Conservation (phyloP, 257 asterid species). For the Dorcoceras hygrometricum region DNA sequence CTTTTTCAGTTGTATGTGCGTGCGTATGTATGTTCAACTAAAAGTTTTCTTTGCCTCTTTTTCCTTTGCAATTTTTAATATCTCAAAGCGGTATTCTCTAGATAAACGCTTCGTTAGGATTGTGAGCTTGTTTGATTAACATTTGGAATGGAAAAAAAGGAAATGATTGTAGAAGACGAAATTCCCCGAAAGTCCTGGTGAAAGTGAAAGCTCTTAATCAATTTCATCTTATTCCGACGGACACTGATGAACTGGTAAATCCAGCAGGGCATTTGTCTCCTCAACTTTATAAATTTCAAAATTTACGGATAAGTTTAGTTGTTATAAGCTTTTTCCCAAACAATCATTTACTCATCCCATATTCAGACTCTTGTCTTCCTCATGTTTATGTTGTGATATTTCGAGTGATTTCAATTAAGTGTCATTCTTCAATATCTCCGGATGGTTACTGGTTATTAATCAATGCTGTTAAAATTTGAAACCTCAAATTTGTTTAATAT, state of each 20-base stretch:
- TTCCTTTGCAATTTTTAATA: slow-evolving; percentile 11
- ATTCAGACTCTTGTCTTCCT: neutral
- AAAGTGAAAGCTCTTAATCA: slow-evolving; percentile 65
- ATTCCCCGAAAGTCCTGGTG: slow-evolving; percentile 68
- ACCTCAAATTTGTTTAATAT: neutral
- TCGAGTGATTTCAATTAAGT: neutral
- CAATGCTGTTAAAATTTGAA: neutral
- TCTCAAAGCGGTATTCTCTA: slow-evolving; percentile 24
- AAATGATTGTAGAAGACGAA: slow-evolving; percentile 78
- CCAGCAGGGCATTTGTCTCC: neutral
- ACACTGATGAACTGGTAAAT: slow-evolving; percentile 64
- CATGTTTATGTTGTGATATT: neutral
- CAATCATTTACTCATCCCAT: neutral
- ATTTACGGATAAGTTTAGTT: neutral
- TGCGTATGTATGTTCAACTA: neutral
- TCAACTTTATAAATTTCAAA: neutral
- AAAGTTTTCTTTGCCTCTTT: neutral
- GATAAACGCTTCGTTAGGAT: slow-evolving; percentile 20
- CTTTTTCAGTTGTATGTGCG: neutral
- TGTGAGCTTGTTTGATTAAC: slow-evolving; percentile 21
- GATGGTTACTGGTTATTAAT: neutral
- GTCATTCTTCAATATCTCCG: neutral
- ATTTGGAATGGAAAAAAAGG: slow-evolving; percentile 54
- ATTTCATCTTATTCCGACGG: slow-evolving; percentile 61
- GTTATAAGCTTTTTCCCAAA: slow-evolving; percentile 9